Base-by-base conservation (phyloP, 805 yeast genomes). In the Jamesozyma spencerorum region DNA sequence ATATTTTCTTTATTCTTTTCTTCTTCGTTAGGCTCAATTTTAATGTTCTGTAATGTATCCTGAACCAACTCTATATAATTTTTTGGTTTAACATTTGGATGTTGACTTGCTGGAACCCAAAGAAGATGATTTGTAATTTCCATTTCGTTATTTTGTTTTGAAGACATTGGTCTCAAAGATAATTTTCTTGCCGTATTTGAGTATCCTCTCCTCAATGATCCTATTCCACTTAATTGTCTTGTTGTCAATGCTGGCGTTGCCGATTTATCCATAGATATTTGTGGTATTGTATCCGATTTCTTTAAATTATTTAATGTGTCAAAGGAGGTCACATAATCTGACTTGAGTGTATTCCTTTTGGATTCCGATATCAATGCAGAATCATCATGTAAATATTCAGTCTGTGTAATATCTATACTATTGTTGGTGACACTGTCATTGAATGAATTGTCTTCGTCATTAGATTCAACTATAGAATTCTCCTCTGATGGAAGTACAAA, bases 51-150 rank as follows among this genome's bases (percentile, higher is more conserved):
- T 56, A 61, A 38, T 15, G 63, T 54, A 38, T 59, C 61, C 39
- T 79, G 79, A 34, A 83, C 79, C 54, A 81, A 82, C 48, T 71
- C 73, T 47, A 78, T 68, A 63, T 78, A 82, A 51, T 84, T 85
- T 53, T 85, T 94, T 2, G 97, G 97, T 19, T 94, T 88, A n/a
- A 90, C 74, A 52, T 84, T 90, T 1, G 97, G 97, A 58, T 92
- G 98, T 30, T 86, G 70, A 47, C 77, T 78, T 2, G 97, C 98
- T 0, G 97, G 97, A 1, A 92, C 97, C 98, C 98, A 90, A 40
- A 90, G 65, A 26, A 84, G 63, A 42, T 74, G 65, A 37, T 72
- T 72, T 14, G 73, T 63, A 5, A 37, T 18, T 6, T 37, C 42
- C n/a, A n/a, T n/a, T 15, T 38, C 33, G 18, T 32, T 26, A 10